Percentiles rank a stretch among this genome's conserved stretches.
Conservation (phyloP, 2,329 filamentous ascomycete genomes). For the Boeremia lycopersici region DNA sequence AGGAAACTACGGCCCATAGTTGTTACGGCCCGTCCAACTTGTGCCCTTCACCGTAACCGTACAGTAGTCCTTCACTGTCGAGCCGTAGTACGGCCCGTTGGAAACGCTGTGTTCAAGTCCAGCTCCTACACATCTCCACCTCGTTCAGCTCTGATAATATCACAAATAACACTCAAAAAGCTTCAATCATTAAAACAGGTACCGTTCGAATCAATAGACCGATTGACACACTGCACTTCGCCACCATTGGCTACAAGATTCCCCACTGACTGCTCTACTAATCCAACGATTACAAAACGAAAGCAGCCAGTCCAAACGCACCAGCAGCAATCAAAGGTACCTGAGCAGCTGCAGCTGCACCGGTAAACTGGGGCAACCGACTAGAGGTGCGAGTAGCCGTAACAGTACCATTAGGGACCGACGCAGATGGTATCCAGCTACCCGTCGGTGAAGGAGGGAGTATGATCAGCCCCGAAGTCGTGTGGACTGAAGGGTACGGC, state of each 20-base stretch:
- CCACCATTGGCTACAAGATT: too few relatives aligned
- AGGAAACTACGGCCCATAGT: too few relatives aligned
- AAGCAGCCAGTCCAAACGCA: slow-evolving; percentile 25
- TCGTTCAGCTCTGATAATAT: too few relatives aligned
- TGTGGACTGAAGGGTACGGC: slow-evolving; percentile 1
- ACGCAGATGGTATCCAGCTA: neutral
- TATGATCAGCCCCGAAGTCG: neutral
- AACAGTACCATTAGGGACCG: slow-evolving; percentile 14
- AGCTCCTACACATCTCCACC: too few relatives aligned
- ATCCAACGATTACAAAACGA: slow-evolving; percentile 20
- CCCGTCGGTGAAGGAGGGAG: slow-evolving; percentile 21
- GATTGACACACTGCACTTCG: neutral
- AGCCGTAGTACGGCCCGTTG: too few relatives aligned
- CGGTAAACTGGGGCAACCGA: slow-evolving; percentile 24
- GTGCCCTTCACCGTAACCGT: too few relatives aligned
- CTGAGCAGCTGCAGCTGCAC: slow-evolving; percentile 22
- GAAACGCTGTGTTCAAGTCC: too few relatives aligned
- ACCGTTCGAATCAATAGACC: neutral
- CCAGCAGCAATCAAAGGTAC: slow-evolving; percentile 25
- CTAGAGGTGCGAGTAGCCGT: neutral
- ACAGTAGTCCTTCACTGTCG: too few relatives aligned
- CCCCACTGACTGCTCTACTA: neutral
- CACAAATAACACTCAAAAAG: too few relatives aligned
- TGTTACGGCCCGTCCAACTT: too few relatives aligned
- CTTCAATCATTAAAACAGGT: too few relatives aligned